Conservation (phyloP, 1,139 yeast species). For the Hemisphaericaspora xylofermentans region DNA sequence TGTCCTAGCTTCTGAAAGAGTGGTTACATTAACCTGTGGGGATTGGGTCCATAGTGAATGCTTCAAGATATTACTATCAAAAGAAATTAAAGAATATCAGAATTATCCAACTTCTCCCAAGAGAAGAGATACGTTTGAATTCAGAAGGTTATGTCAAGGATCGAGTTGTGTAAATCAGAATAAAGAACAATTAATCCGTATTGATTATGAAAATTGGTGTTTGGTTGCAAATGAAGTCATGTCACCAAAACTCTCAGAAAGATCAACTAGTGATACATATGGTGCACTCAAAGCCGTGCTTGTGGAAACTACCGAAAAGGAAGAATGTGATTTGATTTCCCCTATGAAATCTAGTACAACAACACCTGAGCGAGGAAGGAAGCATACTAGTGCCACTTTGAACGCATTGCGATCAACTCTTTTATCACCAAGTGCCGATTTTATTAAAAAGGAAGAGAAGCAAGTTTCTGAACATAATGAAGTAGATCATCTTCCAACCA, state of each 20-base stretch:
- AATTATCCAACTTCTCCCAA: slow-evolving; percentile 5
- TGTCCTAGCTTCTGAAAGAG: slow-evolving; percentile 32
- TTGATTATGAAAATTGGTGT: slow-evolving; percentile 11
- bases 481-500: background rate
- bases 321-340: background rate
- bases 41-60: slow-evolving; percentile 43
- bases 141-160: slow-evolving; percentile 9
- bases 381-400: background rate
- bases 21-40: slow-evolving; percentile 37
- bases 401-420: slow-evolving; percentile 2
- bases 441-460: background rate
- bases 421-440: background rate
- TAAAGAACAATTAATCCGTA: slow-evolving; percentile 3
- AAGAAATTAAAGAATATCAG: slow-evolving; percentile 9
- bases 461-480: background rate
- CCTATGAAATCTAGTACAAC: background rate
- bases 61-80: slow-evolving; percentile 16
- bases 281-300: slow-evolving; percentile 8
- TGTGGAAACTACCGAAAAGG: background rate
- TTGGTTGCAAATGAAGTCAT: slow-evolving; percentile 2
- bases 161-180: slow-evolving; percentile 12
- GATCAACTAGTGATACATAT: slow-evolving; percentile 6
- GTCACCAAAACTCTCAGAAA: slow-evolving; percentile 8
- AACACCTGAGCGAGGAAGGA: background rate
- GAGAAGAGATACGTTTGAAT: background rate